Conservation (phyloP, 176 grass and related monocot genomes). For the Pontederia paniculata region DNA sequence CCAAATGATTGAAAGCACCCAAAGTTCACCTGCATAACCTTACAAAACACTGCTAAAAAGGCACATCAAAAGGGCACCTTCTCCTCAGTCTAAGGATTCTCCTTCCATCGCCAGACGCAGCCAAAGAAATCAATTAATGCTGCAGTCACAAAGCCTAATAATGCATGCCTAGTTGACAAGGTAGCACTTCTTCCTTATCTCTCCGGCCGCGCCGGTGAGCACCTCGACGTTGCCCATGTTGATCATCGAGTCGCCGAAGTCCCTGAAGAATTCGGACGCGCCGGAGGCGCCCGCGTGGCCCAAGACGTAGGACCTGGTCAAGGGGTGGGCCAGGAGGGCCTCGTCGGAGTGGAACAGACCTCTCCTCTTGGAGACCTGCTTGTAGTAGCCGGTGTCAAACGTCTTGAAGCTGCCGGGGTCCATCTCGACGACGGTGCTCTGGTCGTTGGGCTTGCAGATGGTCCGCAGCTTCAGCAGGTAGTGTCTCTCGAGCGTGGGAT, state of each 20-base stretch:
- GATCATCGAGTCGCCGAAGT: conserved; percentile 54
- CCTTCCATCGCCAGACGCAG: too few relatives aligned
- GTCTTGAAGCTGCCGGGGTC: conserved; percentile 74
- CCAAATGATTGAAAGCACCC: too few relatives aligned
- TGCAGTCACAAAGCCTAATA: too few relatives aligned
- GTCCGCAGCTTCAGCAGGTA: conserved; percentile 15
- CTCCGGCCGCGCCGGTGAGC: conserved; percentile 44
- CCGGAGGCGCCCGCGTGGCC: conserved; percentile 30
- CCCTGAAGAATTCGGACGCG: conserved; percentile 47
- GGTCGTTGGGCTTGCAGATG: conserved; percentile 44
- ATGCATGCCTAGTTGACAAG: conserved; percentile 22
- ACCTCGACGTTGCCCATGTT: conserved; percentile 45
- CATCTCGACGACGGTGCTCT: conserved; percentile 71
- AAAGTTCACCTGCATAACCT: too few relatives aligned
- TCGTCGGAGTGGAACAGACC: conserved; percentile 79
- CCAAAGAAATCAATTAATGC: too few relatives aligned
- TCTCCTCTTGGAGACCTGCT: conserved; percentile 38
- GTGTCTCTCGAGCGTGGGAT: conserved; percentile 26
- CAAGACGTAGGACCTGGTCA: conserved; percentile 52
- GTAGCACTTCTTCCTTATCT: conserved; percentile 63
- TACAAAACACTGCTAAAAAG: too few relatives aligned
- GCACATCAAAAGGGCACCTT: too few relatives aligned
- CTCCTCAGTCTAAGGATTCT: too few relatives aligned
- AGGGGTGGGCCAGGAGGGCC: conserved; percentile 39
- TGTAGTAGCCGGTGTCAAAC: conserved; percentile 63